Evolutionary conservation across 345 rosid genomes (phyloP), one percentile per base, ranked within the genome.

Genomic region (Capsella bursapastoris): DNA sequence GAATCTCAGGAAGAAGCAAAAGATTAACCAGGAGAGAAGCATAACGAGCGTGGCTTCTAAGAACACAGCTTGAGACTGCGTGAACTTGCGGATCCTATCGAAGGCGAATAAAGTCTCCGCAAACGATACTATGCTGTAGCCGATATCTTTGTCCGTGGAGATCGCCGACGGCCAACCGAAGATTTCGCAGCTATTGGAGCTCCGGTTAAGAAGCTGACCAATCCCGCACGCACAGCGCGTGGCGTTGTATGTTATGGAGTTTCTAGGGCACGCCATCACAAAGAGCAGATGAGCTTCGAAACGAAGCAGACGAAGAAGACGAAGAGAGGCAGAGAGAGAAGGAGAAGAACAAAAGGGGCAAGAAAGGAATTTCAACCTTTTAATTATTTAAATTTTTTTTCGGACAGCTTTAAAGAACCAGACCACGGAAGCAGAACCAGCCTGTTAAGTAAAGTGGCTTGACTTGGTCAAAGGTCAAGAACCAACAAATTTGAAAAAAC

Each of bases 51-150:
- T 95, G 15, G 96, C 97, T 85, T 95, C 99, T 66, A 95, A 64
- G 86, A 95, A 95, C 5, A 95, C 83, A 8, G 97, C 99, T 78
- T 95, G 97, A 5, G 99, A 95, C 73, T 90, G 93, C 51, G 91
- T 89, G 74, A 92, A 85, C 85, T 85, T 88, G 73, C 77, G 84
- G 69, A 95, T 85, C 4, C 89, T 79, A 16, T 95, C 97, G 73
- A 92, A 95, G 1, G 88, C 75, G 66, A 95, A 85, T 8, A 95
- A 57, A 5, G 89, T 82, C 66, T 80, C 88, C 1, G 93, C 92
- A 57, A 92, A 85, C 6, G 89, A 83, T 1, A 80, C 0, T 4
- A 82, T 63, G 68, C 27, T 79, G 78, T 45, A 80, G 41, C 80
- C 87, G 22, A 88, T 71, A 5, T 92, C 97, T 14, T 80, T 78